A percentile compares a stretch with the other conserved stretches of the same genome.
These are phyloP conservation scores for Lophium mytilinum DNA, from an alignment of 495 filamentous ascomycete genomes.

Conservation along the genomic window DNA sequence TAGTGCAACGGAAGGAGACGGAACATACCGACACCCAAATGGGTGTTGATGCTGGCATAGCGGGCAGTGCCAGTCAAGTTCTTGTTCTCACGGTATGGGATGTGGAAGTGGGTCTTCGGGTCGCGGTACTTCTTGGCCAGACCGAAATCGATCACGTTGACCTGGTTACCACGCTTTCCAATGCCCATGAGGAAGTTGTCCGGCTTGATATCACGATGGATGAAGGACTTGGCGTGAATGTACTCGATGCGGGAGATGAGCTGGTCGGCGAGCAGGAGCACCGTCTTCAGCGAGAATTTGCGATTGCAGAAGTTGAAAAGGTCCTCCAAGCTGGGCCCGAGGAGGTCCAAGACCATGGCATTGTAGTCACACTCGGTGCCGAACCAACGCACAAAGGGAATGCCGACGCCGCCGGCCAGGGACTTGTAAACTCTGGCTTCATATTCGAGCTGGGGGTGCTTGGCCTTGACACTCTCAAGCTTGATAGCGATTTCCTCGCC, in stretches of 20 bases:
- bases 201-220: slow-evolving; percentile 99
- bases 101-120: slow-evolving; percentile 99
- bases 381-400: slow-evolving; percentile 99
- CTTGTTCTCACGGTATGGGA: slow-evolving; percentile 99
- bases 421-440: slow-evolving; percentile 99
- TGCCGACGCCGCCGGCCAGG: slow-evolving; percentile 94
- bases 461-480: slow-evolving; percentile 98
- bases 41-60: slow-evolving; percentile 99
- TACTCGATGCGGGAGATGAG: slow-evolving; percentile 99
- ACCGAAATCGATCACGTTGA: slow-evolving; percentile 99
- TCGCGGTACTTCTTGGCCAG: slow-evolving; percentile 99
- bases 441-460: slow-evolving; percentile 99
- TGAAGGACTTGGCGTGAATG: slow-evolving; percentile 99
- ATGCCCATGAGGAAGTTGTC: slow-evolving; percentile 99
- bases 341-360: slow-evolving; percentile 98
- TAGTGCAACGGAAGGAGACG: neutral
- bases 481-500: slow-evolving; percentile 99
- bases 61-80: slow-evolving; percentile 98
- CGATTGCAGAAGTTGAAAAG: slow-evolving; percentile 99
- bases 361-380: slow-evolving; percentile 99
- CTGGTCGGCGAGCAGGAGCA: slow-evolving; percentile 93
- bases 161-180: slow-evolving; percentile 98
- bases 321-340: slow-evolving; percentile 95
- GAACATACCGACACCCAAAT: slow-evolving; percentile 78
- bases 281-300: slow-evolving; percentile 99